Base-by-base conservation (phyloP, 2,329 filamentous ascomycete genomes). In the Endocalyx cinctus region DNA sequence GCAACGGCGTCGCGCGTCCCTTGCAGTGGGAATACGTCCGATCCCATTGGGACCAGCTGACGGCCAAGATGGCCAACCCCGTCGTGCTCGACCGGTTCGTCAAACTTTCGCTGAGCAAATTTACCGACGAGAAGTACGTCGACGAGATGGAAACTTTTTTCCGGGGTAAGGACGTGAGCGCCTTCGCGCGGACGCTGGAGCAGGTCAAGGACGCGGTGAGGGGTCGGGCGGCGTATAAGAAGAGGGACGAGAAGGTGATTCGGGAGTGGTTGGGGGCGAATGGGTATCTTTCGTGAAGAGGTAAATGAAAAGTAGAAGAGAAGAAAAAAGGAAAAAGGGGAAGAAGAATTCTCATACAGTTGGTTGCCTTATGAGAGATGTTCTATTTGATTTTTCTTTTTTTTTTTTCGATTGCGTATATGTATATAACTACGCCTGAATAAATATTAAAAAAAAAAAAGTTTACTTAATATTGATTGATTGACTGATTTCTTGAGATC, bases 51-150 rank as follows among this genome's bases (percentile, higher is more conserved):
- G 70, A 77, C 18, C 69, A 74, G 22, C 74, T 94, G 27, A 73
- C 81, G 33, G 66, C 77, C 39, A 84, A 83, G 59, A 71, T 97
- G 34, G 79, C 57, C 26, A 96, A 96, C 64, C 84, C 87, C 43
- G 83, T 96, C 18, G 78, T 96, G 4, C 70, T 96, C 12, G 90
- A 98, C 63, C 81, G 90, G 29, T 95, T 94, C 63, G 66, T 98
- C 49, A 81, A 85, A 48, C 70, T 84, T 47, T 80, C 80, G 27
- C 66, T 98, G 47, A 78, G 77, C 51, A 84, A 85, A 55, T 97
- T 94, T 57, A 77, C 85, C 4, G 81, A 87, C 48, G 64, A 69
- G 11, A 72, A 74, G 42, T 72, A 78, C 12, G 74, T 87, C 42
- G 70, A 79, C 44, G 87, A 96, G 34, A 92, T 98, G 50, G 72